phyloP scores from a whole-genome alignment of 768 basidiomycete genomes.

The Pholiota microspora region DNA sequence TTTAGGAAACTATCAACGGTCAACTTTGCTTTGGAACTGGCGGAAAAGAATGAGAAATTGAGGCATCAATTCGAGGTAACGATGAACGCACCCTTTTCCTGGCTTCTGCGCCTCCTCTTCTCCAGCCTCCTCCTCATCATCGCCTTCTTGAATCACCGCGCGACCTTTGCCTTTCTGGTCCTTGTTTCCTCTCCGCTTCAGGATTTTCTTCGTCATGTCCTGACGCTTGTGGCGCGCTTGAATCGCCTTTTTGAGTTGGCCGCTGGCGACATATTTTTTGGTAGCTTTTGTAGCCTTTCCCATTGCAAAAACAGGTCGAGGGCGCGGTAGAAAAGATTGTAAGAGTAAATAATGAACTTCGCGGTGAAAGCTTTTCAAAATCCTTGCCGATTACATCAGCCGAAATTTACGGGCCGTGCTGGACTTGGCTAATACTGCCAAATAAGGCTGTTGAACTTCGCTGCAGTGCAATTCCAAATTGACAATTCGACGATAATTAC shows the following conservation, averaged over 20 bases:
- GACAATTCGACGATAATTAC: no score
- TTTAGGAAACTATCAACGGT: constrained; percentile 77
- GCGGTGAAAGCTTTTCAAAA: constrained; percentile 7
- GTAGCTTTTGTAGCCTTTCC: constrained; percentile 73
- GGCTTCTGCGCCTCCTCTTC: constrained; percentile 27
- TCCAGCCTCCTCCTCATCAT: constrained; percentile 35
- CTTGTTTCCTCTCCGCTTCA: constrained; percentile 52
- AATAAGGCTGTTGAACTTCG: no score
- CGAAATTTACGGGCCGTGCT: background rate
- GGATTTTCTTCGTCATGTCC: constrained; percentile 67
- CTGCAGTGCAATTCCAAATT: no score
- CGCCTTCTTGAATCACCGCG: constrained; percentile 25
- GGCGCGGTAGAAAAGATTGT: background rate
- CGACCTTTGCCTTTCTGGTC: constrained; percentile 33
- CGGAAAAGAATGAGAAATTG: background rate
- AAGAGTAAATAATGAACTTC: background rate
- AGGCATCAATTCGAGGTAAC: background rate
- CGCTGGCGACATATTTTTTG: constrained; percentile 85
- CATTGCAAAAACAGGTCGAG: background rate
- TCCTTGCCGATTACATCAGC: constrained; percentile 3
- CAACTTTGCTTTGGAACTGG: constrained; percentile 46
- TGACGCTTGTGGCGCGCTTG: constrained; percentile 80
- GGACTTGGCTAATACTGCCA: background rate
- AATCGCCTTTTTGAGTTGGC: constrained; percentile 86
- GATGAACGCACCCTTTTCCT: constrained; percentile 15